Evolutionary conservation across 768 basidiomycete species (phyloP), one percentile per base, ranked within the genome.

Genomic region (Phaffia australis): DNA sequence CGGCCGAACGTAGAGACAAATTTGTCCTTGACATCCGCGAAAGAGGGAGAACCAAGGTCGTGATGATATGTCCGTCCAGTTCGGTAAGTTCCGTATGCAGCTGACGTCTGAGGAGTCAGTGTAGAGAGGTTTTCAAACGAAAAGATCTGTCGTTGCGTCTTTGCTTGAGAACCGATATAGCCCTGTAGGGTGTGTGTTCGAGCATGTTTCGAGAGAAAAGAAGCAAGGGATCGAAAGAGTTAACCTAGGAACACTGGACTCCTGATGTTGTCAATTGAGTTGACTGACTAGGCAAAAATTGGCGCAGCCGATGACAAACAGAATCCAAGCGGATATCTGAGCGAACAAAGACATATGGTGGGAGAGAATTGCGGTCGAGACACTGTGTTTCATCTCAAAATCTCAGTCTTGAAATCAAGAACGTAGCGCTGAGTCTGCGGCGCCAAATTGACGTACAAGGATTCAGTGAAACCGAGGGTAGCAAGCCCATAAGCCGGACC

Each of bases 221-320:
- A 29, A 50, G 60, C 3, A 29, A 23, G 27, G 42, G 1, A n/a
- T n/a, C n/a, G 42, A 3, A 27, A 3, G 11, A 51, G 9, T 35
- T 23, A 47, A 16, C 23, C 3, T 48, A 23, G 15, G 11, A 25
- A 18, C 19, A 7, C 23, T 5, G 19, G 21, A 19, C 14, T 25
- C 19, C 18, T 21, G 18, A 27, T 0, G 3, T 16, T 11, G 25
- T 49, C n/a, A 14, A 32, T 7, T 18, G 48, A 19, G 14, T 25
- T n/a, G 57, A 70, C 72, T 70, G 58, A 75, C 78, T 54, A 69
- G 79, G 66, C 90, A 75, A 71, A 90, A 84, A 79, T 94, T 90
- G 64, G 94, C 77, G 76, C 88, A 90, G n/a, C 90, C 91, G 66
- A 94, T 73, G 60, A 89, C 82, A 79, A 94, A 94, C 69, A 94